Conservation (phyloP, 371 early-diverging fungal species). For the Mucor velutinosus region DNA sequence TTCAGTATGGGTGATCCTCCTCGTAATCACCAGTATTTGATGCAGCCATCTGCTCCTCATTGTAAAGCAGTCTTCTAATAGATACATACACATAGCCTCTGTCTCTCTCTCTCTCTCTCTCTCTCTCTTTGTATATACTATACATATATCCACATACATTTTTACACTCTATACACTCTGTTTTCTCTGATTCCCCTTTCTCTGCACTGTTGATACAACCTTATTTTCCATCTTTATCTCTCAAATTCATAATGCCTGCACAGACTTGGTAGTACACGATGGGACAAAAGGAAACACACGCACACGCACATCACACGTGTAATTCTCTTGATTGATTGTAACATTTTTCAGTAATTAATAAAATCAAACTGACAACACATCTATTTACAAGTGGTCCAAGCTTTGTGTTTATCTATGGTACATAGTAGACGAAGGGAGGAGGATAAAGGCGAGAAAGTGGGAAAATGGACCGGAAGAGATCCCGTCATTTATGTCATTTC, state of each 20-base stretch:
- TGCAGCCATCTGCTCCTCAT: not conserved
- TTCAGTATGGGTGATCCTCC: constrained; percentile 19
- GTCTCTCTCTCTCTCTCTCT: too few relatives aligned
- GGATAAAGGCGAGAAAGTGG: not conserved
- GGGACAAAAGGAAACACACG: not conserved
- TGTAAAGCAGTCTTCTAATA: constrained; percentile 16
- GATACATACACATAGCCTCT: not conserved
- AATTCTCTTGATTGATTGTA: not conserved
- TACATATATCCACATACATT: not conserved
- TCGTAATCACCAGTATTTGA: constrained; percentile 11
- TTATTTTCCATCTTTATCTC: not conserved
- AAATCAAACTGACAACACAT: not conserved
- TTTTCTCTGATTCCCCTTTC: not conserved
- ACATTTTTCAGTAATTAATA: not conserved
- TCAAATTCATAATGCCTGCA: not conserved
- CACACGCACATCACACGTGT: not conserved
- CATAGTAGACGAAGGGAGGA: not conserved
- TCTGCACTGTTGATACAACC: not conserved
- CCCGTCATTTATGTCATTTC: constrained; percentile 5
- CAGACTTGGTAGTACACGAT: not conserved
- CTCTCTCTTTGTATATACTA: constrained; percentile 3
- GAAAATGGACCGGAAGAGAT: not conserved
- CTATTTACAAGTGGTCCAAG: not conserved
- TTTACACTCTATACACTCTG: not conserved
- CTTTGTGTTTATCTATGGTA: not conserved